Conservation (phyloP, 2,329 filamentous ascomycete species). For the Stemphylium beticola region DNA sequence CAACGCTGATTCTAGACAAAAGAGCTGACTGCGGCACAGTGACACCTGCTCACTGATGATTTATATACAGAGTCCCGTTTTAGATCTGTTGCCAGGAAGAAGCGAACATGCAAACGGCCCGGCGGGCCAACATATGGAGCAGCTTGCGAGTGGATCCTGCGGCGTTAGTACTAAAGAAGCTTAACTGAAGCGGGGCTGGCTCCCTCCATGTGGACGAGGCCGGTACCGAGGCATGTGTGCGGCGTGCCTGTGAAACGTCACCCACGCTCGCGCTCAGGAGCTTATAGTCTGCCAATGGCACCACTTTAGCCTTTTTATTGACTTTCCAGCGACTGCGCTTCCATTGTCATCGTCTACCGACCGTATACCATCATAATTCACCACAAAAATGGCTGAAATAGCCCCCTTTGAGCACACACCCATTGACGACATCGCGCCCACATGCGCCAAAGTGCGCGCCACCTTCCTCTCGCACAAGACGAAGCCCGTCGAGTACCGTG, state of each 20-base stretch:
- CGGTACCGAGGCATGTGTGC: constrained; percentile 8
- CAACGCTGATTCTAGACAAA: neutral
- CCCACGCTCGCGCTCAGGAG: neutral
- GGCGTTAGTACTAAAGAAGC: neutral
- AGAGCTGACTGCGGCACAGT: neutral
- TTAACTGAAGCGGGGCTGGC: neutral
- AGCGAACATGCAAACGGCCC: neutral
- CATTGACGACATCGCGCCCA: constrained; percentile 43
- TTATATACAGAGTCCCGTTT: neutral
- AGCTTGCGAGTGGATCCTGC: neutral
- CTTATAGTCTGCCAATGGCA: constrained; percentile 7
- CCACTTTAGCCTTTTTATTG: neutral
- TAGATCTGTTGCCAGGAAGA: neutral
- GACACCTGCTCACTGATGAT: no score
- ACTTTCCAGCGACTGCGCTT: neutral
- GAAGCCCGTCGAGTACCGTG: constrained; percentile 79
- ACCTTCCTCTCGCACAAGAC: constrained; percentile 83
- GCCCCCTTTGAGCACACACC: constrained; percentile 45
- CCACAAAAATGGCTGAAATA: constrained; percentile 9
- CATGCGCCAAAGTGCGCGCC: constrained; percentile 61
- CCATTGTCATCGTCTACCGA: neutral
- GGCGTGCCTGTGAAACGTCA: constrained; percentile 5
- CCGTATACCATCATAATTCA: neutral
- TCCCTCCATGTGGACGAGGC: neutral
- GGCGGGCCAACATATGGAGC: neutral